A percentile compares a stretch with the other conserved stretches of the same genome.
These are phyloP conservation scores for Cutaneotrichosporon sp. DNA, from an alignment of 1,284 basidiomycete species.

Conservation along the genomic window DNA sequence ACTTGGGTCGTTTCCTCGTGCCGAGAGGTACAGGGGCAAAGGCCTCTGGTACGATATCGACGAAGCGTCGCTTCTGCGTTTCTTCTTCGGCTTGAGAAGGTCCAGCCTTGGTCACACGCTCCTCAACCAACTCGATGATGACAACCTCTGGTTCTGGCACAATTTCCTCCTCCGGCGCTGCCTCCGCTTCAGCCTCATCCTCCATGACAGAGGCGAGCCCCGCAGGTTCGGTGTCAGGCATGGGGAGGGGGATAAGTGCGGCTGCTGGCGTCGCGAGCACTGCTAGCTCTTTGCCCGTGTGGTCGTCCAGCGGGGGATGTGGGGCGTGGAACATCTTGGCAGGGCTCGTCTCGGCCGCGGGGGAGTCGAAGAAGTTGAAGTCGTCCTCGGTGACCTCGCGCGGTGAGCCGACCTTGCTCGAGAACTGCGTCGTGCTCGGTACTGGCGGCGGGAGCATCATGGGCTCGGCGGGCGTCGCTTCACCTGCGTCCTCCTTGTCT, in stretches of 20 bases:
- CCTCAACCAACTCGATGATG: constrained; percentile 4
- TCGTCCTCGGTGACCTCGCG: constrained; percentile 45
- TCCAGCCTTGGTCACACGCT: background rate
- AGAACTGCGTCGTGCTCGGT: background rate
- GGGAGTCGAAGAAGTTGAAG: constrained; percentile 51
- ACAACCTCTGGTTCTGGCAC: constrained; percentile 7
- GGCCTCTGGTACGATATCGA: constrained; percentile 35
- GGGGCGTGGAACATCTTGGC: constrained; percentile 4
- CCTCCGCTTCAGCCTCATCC: background rate
- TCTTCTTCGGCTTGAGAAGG: background rate
- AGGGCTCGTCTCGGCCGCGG: constrained; percentile 21
- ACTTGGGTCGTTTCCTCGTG: constrained; percentile 16
- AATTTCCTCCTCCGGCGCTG: background rate
- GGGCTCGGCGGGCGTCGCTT: background rate
- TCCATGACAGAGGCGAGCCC: constrained; percentile 5
- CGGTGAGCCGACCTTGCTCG: background rate
- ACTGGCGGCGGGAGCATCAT: constrained; percentile 4
- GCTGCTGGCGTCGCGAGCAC: background rate
- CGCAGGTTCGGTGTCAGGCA: background rate
- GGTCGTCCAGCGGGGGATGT: constrained; percentile 5
- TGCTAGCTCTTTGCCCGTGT: constrained; percentile 5
- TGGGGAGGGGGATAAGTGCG: background rate
- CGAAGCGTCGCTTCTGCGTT: background rate
- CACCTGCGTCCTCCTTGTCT: background rate
- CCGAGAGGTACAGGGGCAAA: constrained; percentile 34